These are phyloP conservation scores for Gnetum montanum DNA, from an alignment of 75 land plant genomes.

Conservation along the genomic window DNA sequence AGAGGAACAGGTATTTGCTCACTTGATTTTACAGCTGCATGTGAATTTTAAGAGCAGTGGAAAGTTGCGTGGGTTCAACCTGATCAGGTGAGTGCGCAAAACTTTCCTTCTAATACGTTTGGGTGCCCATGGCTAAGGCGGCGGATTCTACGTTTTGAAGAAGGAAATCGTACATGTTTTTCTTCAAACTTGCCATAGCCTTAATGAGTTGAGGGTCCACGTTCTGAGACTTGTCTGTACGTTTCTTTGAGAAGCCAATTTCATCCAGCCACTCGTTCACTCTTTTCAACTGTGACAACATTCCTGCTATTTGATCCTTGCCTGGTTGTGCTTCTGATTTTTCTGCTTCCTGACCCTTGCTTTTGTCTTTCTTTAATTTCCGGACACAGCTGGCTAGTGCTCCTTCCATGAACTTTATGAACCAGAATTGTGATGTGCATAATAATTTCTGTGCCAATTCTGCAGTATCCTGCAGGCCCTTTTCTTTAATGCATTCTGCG, in stretches of 20 bases:
- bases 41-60: too few species aligned
- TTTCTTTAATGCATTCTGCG: conserved; percentile 42
- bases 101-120: too few species aligned
- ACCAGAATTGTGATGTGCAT: conserved; percentile 66
- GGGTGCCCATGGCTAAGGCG: conserved; percentile 54
- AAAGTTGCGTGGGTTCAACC: too few species aligned
- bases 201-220: conserved; percentile 26
- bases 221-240: background rate
- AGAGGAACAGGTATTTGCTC: too few species aligned
- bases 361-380: background rate
- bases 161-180: conserved; percentile 89
- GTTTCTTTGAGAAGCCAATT: conserved; percentile 29
- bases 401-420: conserved; percentile 68
- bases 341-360: background rate
- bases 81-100: too few species aligned
- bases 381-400: conserved; percentile 65
- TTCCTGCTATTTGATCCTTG: conserved; percentile 57
- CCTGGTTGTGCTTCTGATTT: conserved; percentile 23
- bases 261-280: conserved; percentile 91
- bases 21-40: too few species aligned
- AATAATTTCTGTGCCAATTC: conserved; percentile 50
- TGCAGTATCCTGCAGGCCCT: conserved; percentile 43
- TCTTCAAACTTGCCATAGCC: conserved; percentile 56
- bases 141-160: conserved; percentile 87
- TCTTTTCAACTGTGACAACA: conserved; percentile 79